These are phyloP conservation scores for Buxus sempervirens DNA, from an alignment of 164 flowering plant genomes.

Conservation along the genomic window DNA sequence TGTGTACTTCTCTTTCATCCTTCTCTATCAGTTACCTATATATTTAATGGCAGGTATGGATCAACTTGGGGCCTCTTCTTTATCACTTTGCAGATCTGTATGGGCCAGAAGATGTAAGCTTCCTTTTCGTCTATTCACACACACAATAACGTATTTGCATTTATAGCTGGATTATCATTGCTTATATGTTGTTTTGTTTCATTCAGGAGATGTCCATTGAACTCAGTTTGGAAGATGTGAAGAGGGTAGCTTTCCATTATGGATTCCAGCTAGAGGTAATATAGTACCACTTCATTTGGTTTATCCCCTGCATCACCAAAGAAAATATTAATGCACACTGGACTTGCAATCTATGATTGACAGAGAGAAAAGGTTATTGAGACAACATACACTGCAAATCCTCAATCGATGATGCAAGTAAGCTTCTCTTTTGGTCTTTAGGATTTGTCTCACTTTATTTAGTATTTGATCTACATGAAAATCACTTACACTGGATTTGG, in stretches of 20 bases:
- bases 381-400: conserved; percentile 89
- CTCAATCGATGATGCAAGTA: conserved; percentile 96
- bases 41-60: conserved; percentile 70
- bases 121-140: background rate
- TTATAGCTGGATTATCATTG: background rate
- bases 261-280: conserved; percentile 82
- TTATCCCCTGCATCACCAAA: background rate
- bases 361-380: conserved; percentile 81
- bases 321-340: background rate
- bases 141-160: background rate
- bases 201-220: conserved; percentile 91
- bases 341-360: conserved; percentile 8
- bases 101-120: conserved; percentile 81
- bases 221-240: conserved; percentile 94
- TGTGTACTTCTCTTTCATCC: background rate
- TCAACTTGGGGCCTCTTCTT: conserved; percentile 93
- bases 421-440: conserved; percentile 2
- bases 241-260: conserved; percentile 63
- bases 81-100: conserved; percentile 93
- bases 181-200: background rate
- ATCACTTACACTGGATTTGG: background rate
- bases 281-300: background rate
- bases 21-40: background rate
- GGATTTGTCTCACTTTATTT: background rate
- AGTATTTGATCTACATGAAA: background rate